Evolutionary conservation across 2,329 filamentous ascomycete genomes (phyloP).

Genomic region (Fusarium keratoplasticum): DNA sequence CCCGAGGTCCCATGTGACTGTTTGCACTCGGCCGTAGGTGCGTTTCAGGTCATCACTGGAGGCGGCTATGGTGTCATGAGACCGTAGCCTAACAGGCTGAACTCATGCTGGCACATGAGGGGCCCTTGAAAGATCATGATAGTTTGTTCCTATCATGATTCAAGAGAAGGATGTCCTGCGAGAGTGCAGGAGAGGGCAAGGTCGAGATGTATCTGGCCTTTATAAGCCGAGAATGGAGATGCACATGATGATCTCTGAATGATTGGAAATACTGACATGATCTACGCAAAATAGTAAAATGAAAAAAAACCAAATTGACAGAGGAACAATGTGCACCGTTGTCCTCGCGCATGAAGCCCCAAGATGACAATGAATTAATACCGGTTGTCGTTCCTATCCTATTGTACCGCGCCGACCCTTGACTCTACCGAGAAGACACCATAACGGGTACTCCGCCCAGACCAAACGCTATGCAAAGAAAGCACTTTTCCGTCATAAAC

Average conservation of each 20-base stretch:
- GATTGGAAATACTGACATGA: background rate
- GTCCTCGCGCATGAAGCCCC: background rate
- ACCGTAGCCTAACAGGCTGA: background rate
- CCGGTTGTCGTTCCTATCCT: background rate
- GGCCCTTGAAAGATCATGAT: background rate
- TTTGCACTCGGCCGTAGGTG: background rate
- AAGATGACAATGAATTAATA: background rate
- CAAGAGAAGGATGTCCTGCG: background rate
- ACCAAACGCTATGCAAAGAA: background rate
- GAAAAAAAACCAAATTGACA: background rate
- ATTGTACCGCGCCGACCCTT: background rate
- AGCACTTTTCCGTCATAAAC: background rate
- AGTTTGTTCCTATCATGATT: background rate
- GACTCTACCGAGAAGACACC: background rate
- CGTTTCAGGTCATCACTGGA: background rate
- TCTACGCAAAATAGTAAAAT: background rate
- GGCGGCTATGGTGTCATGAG: background rate
- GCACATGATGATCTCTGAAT: background rate
- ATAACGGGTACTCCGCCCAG: background rate
- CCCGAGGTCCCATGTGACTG: background rate
- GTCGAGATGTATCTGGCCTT: background rate
- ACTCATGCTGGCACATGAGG: conserved; percentile 4
- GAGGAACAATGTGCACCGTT: background rate
- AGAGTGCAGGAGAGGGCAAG: background rate
- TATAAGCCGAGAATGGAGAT: background rate